Conservation (phyloP, 305 asterid species). For the Fraxinus latifolia region DNA sequence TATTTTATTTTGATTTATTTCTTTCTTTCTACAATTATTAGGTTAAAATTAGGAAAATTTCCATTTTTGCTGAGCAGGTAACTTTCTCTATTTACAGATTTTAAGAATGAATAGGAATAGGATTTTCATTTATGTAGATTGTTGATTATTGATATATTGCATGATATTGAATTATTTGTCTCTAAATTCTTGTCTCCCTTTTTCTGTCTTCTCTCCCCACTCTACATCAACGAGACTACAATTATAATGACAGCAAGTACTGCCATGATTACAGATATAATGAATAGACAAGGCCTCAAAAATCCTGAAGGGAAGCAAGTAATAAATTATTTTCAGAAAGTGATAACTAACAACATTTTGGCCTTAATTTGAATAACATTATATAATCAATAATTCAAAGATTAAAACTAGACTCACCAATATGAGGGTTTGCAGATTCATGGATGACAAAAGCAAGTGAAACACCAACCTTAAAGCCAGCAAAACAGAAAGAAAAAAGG, state of each 20-base stretch:
- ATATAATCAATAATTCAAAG: background rate
- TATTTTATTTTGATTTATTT: background rate
- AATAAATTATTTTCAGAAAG: background rate
- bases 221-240: background rate
- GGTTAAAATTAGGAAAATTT: background rate
- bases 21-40: background rate
- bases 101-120: background rate
- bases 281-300: background rate
- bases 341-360: background rate
- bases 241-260: background rate
- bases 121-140: background rate
- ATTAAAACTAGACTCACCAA: constrained; percentile 51
- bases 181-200: background rate
- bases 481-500: constrained; percentile 5
- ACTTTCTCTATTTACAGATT: background rate
- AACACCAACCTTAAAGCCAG: constrained; percentile 68
- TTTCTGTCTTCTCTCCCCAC: background rate
- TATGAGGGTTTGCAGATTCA: constrained; percentile 98
- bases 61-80: background rate
- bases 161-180: background rate
- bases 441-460: constrained; percentile 99
- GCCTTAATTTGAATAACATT: background rate
- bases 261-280: background rate
- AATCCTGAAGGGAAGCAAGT: background rate
- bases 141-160: background rate